Evolutionary conservation across 768 basidiomycete genomes (phyloP).

Genomic region (Antrodiella citrinella): DNA sequence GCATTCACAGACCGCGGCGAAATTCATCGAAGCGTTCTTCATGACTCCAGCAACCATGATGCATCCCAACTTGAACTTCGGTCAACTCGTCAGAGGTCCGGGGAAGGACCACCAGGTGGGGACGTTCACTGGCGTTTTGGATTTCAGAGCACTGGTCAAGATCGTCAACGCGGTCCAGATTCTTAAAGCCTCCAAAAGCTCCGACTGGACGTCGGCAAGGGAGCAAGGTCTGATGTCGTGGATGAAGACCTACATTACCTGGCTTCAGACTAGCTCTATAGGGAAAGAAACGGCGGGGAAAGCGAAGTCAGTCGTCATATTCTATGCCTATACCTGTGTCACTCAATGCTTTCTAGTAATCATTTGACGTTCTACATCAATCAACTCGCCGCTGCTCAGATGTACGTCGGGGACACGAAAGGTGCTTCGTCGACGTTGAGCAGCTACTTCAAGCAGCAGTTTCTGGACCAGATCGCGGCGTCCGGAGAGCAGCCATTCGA

Average conservation of each 20-base stretch:
- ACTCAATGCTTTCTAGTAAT: slow-evolving; percentile 30
- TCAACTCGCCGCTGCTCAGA: slow-evolving; percentile 35
- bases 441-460: slow-evolving; percentile 34
- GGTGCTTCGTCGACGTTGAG: slow-evolving; percentile 33
- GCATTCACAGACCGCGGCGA: slow-evolving; percentile 29
- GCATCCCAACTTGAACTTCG: slow-evolving; percentile 48
- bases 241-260: slow-evolving; percentile 34
- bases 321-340: background rate
- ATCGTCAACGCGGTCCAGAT: slow-evolving; percentile 38
- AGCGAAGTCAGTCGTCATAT: slow-evolving; percentile 37
- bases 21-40: slow-evolving; percentile 40
- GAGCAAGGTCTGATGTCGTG: slow-evolving; percentile 36
- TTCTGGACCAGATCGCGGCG: slow-evolving; percentile 39
- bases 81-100: slow-evolving; percentile 46
- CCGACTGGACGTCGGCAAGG: slow-evolving; percentile 33
- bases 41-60: slow-evolving; percentile 34
- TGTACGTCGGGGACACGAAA: slow-evolving; percentile 30
- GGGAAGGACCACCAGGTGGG: slow-evolving; percentile 34
- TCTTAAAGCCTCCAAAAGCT: slow-evolving; percentile 26
- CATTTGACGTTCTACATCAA: slow-evolving; percentile 42
- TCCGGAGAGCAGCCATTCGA: slow-evolving; percentile 54
- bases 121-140: slow-evolving; percentile 46
- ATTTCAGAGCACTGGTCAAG: slow-evolving; percentile 43
- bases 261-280: slow-evolving; percentile 36
- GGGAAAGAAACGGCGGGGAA: slow-evolving; percentile 33